Percentiles rank a stretch among this genome's conserved stretches.
phyloP scores from a whole-genome alignment of 805 yeast species.

The Pichia occidentalis region DNA sequence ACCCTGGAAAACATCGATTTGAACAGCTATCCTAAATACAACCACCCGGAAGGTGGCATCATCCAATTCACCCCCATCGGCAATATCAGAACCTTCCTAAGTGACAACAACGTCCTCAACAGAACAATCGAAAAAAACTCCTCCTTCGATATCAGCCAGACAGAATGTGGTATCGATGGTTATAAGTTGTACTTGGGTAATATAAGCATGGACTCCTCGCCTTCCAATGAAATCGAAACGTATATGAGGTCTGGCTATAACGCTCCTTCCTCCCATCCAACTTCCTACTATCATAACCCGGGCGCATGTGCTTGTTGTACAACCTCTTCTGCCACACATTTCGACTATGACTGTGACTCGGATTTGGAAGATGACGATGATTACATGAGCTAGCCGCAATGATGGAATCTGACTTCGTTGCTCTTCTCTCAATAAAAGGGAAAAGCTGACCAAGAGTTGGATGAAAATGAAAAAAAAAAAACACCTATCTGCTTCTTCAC shows the following conservation, averaged over 20 bases:
- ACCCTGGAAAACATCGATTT: slow-evolving; percentile 27
- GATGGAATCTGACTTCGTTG: background rate
- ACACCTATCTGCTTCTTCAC: background rate
- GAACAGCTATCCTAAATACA: slow-evolving; percentile 48
- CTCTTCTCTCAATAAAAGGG: slow-evolving; percentile 2
- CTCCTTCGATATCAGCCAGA: slow-evolving; percentile 28
- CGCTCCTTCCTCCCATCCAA: slow-evolving; percentile 4
- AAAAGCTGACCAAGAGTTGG: too few relatives aligned
- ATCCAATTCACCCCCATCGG: slow-evolving; percentile 61
- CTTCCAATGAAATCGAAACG: slow-evolving; percentile 30
- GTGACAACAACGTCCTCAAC: slow-evolving; percentile 39
- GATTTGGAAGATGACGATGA: slow-evolving; percentile 24
- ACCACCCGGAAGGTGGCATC: slow-evolving; percentile 57
- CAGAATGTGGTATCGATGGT: slow-evolving; percentile 32
- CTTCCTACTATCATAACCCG: slow-evolving; percentile 14
- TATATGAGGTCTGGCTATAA: slow-evolving; percentile 30
- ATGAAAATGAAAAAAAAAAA: too few relatives aligned
- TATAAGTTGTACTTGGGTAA: slow-evolving; percentile 28
- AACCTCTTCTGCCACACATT: slow-evolving; percentile 6
- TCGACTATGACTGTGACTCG: slow-evolving; percentile 23
- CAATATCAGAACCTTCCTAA: slow-evolving; percentile 39
- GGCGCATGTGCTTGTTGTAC: slow-evolving; percentile 10
- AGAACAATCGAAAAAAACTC: slow-evolving; percentile 43
- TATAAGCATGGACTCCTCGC: slow-evolving; percentile 20
- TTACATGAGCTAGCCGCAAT: too few relatives aligned